Percentiles rank a stretch among this genome's conserved stretches.
phyloP scores from a whole-genome alignment of 2,329 filamentous ascomycete species.

The Fusarium scirpi region DNA sequence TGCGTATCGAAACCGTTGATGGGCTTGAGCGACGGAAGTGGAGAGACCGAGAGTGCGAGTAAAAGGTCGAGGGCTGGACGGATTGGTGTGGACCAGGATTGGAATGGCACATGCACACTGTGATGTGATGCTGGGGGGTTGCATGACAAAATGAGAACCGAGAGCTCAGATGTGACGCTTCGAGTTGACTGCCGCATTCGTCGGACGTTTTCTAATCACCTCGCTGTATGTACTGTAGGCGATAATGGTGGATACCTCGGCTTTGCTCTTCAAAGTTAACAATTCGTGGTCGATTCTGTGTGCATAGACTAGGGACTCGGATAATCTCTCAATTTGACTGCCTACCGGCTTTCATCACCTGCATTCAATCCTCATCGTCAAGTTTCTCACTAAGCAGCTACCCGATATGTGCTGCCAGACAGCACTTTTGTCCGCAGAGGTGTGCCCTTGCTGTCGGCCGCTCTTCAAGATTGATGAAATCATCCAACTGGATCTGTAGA shows the following conservation, averaged over 20 bases:
- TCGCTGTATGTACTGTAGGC: neutral
- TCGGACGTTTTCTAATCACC: neutral
- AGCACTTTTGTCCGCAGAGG: conserved; percentile 22
- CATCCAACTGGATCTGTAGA: conserved; percentile 19
- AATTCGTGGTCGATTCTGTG: conserved; percentile 18
- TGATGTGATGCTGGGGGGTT: conserved; percentile 39
- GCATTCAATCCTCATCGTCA: conserved; percentile 19
- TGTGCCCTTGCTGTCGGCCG: conserved; percentile 13
- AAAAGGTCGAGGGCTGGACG: conserved; percentile 16
- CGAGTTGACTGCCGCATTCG: conserved; percentile 33
- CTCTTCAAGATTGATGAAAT: conserved; percentile 10
- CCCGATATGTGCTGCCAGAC: conserved; percentile 35
- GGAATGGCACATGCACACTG: conserved; percentile 34
- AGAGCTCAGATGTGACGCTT: conserved; percentile 40
- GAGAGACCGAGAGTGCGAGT: conserved; percentile 14
- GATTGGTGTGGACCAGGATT: conserved; percentile 39
- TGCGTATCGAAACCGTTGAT: conserved; percentile 37
- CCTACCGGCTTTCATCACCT: conserved; percentile 28
- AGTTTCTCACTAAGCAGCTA: conserved; percentile 31
- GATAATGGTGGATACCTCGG: conserved; percentile 30
- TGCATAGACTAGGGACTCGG: conserved; percentile 21
- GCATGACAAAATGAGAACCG: conserved; percentile 38
- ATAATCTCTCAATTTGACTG: conserved; percentile 25
- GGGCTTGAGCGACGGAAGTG: conserved; percentile 22
- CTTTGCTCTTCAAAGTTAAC: conserved; percentile 24